Conservation (phyloP, 1,284 basidiomycete genomes). For the Quambalaria eucalypti region DNA sequence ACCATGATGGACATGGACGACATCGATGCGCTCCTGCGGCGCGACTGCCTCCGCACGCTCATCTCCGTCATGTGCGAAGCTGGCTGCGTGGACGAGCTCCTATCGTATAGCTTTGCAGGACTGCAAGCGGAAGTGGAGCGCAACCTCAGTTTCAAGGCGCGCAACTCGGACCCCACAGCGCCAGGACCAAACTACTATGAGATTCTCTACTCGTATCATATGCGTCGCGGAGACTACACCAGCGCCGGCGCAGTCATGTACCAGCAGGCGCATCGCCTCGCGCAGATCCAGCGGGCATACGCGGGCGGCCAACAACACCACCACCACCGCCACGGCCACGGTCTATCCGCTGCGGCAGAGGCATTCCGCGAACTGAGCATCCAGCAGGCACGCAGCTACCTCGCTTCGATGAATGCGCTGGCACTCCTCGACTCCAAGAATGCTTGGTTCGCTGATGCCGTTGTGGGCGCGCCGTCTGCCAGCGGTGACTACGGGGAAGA, state of each 20-base stretch:
- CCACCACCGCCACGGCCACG: background rate
- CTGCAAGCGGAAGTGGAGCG: conserved; percentile 80
- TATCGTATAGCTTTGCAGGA: conserved; percentile 75
- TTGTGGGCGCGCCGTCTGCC: conserved; percentile 2
- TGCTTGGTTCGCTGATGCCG: conserved; percentile 64
- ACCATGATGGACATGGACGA: conserved; percentile 29
- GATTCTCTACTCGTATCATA: conserved; percentile 77
- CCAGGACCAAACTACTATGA: conserved; percentile 79
- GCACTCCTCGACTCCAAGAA: conserved; percentile 69
- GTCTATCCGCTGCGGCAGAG: conserved; percentile 6
- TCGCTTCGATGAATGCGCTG: conserved; percentile 80
- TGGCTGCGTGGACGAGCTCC: conserved; percentile 66
- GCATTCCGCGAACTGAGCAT: conserved; percentile 52
- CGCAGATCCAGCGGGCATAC: conserved; percentile 48
- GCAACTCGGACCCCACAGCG: conserved; percentile 70
- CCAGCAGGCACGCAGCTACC: conserved; percentile 69
- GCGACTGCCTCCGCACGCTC: conserved; percentile 7
- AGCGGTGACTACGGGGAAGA: conserved; percentile 10
- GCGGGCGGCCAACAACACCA: background rate
- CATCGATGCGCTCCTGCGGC: background rate
- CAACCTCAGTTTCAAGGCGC: conserved; percentile 81
- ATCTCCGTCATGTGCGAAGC: conserved; percentile 82
- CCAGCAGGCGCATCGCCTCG: conserved; percentile 73
- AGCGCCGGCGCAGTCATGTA: conserved; percentile 65
- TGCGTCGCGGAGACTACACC: conserved; percentile 43